A percentile compares a stretch with the other conserved stretches of the same genome.
Conservation (phyloP, 2,329 filamentous ascomycete species). For the Meredithiella fracta region DNA sequence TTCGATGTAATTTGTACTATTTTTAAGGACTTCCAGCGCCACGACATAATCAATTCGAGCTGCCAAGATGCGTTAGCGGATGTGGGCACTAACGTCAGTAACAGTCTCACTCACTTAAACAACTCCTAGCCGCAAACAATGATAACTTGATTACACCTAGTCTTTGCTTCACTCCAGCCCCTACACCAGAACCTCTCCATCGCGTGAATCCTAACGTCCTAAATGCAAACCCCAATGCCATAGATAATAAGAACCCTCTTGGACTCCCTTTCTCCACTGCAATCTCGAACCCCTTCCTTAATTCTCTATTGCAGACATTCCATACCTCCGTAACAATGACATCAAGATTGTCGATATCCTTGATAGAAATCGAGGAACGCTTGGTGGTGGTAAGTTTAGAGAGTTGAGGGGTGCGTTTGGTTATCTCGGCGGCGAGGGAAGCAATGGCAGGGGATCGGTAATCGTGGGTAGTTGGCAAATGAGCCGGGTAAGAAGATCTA, state of each 20-base stretch:
- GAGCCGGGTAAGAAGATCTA: neutral
- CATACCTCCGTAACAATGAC: constrained; percentile 42
- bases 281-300: constrained; percentile 37
- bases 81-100: neutral
- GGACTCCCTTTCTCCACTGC: constrained; percentile 24
- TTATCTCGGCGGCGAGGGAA: constrained; percentile 20
- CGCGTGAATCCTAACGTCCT: constrained; percentile 39
- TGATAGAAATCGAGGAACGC: neutral
- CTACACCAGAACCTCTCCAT: constrained; percentile 27
- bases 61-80: constrained; percentile 17
- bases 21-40: constrained; percentile 46
- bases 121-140: constrained; percentile 47
- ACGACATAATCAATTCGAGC: constrained; percentile 39
- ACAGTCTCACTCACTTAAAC: constrained; percentile 35
- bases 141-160: constrained; percentile 50
- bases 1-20: constrained; percentile 7
- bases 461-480: constrained; percentile 13
- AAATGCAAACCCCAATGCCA: constrained; percentile 43
- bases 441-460: constrained; percentile 16
- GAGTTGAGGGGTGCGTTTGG: constrained; percentile 18
- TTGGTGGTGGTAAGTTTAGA: constrained; percentile 14
- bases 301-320: constrained; percentile 46
- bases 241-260: constrained; percentile 22
- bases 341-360: constrained; percentile 32
- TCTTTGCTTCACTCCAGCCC: constrained; percentile 20